Evolutionary conservation across 176 grass and related monocot species (phyloP).

Genomic region (Oryza glaberrima): DNA sequence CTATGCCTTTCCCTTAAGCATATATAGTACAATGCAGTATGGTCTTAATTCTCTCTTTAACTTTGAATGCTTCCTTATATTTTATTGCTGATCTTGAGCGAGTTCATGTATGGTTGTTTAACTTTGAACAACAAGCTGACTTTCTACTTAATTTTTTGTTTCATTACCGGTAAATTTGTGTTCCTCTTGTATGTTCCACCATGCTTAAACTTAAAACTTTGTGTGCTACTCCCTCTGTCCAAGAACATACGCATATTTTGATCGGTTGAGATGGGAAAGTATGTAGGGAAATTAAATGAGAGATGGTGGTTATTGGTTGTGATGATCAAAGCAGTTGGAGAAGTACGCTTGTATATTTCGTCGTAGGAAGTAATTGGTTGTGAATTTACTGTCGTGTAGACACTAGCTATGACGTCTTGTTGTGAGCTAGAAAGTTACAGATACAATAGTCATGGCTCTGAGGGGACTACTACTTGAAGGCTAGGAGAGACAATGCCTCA

Average conservation of each 20-base stretch:
- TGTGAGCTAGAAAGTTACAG: too few relatives aligned
- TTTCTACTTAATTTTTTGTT: background rate
- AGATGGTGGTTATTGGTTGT: too few relatives aligned
- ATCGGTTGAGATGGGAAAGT: too few relatives aligned
- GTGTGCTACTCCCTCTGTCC: background rate
- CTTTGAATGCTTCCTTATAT: background rate
- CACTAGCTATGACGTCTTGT: background rate
- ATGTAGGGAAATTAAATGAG: too few relatives aligned
- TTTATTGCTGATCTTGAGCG: background rate
- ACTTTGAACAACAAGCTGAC: background rate
- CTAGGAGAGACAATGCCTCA: slow-evolving; percentile 34
- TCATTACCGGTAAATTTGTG: background rate
- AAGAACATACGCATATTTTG: too few relatives aligned
- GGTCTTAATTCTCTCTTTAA: too few relatives aligned
- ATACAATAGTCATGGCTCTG: background rate
- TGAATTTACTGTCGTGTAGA: background rate
- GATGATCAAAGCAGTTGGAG: too few relatives aligned
- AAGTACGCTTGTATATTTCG: too few relatives aligned
- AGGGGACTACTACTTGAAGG: slow-evolving; percentile 61
- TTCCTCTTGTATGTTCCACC: background rate
- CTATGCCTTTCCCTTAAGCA: background rate
- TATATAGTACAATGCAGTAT: background rate
- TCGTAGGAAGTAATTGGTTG: background rate
- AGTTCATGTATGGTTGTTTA: background rate
- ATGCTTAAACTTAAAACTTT: background rate